Evolutionary conservation across 2,329 filamentous ascomycete species (phyloP).

Genomic region (Paraconiothyrium brasiliense): DNA sequence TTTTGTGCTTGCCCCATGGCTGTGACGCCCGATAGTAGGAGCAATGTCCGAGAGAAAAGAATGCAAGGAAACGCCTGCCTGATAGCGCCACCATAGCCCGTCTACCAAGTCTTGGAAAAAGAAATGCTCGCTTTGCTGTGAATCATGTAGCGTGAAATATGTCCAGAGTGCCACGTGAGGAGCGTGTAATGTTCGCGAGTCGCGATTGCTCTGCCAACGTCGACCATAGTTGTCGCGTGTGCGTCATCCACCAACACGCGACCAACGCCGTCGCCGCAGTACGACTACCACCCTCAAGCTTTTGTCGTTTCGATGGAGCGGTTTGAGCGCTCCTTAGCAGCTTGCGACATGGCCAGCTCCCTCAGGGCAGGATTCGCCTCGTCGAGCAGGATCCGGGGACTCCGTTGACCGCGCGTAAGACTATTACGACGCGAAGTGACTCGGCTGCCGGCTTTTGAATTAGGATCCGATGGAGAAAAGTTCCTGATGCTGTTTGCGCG

Average conservation of each 20-base stretch:
- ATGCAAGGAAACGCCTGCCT: neutral
- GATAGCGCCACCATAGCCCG: neutral
- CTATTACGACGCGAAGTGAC: constrained; percentile 38
- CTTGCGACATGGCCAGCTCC: constrained; percentile 39
- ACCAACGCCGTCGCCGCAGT: neutral
- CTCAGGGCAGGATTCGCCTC: constrained; percentile 39
- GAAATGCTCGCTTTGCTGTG: constrained; percentile 6
- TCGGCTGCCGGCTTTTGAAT: constrained; percentile 32
- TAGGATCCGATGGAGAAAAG: constrained; percentile 30
- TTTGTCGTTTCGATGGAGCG: constrained; percentile 6
- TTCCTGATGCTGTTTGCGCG: constrained; percentile 41
- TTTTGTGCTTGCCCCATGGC: constrained; percentile 9
- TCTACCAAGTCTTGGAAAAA: constrained; percentile 1
- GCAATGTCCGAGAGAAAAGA: constrained; percentile 7
- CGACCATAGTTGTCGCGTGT: neutral
- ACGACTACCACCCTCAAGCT: neutral
- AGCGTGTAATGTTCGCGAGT: neutral
- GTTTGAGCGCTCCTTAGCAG: constrained; percentile 22
- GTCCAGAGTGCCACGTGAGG: neutral
- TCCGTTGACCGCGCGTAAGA: constrained; percentile 33
- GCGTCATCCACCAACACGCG: neutral
- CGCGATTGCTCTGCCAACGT: constrained; percentile 8
- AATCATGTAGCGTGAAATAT: neutral
- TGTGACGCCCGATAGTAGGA: constrained; percentile 2
- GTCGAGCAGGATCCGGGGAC: constrained; percentile 40